These are phyloP conservation scores for Suillus brevipes DNA, from an alignment of 768 basidiomycete genomes.

Conservation along the genomic window DNA sequence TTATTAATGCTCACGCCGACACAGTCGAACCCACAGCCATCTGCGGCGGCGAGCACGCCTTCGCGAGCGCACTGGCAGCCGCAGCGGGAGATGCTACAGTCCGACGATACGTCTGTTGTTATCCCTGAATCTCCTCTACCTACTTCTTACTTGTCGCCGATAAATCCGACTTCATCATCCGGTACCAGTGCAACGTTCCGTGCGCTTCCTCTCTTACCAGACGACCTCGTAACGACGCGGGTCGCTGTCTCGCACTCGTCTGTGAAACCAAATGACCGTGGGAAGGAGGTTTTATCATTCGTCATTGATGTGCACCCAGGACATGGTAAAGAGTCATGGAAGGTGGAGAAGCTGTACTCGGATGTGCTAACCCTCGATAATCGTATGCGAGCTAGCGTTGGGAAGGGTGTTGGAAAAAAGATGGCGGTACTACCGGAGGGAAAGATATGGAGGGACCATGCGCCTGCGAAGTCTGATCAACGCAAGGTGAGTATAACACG, in stretches of 20 bases:
- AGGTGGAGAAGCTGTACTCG: conserved; percentile 90
- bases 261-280: conserved; percentile 85
- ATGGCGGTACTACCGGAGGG: conserved; percentile 86
- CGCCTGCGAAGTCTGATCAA: conserved; percentile 95
- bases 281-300: conserved; percentile 92
- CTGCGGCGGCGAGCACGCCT: conserved; percentile 7
- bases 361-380: conserved; percentile 90
- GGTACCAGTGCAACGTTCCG: conserved; percentile 53
- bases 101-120: conserved; percentile 16
- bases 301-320: conserved; percentile 74
- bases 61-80: conserved; percentile 27
- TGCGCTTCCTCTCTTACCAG: conserved; percentile 65
- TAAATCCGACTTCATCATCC: conserved; percentile 24
- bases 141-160: conserved; percentile 32
- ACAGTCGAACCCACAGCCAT: conserved; percentile 24
- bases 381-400: conserved; percentile 56
- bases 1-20: conserved; percentile 14
- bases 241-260: conserved; percentile 77
- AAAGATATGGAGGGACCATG: conserved; percentile 94
- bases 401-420: conserved; percentile 73
- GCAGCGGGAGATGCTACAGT: conserved; percentile 23
- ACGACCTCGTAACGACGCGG: conserved; percentile 72
- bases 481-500: conserved; percentile 66
- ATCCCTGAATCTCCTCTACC: conserved; percentile 31
- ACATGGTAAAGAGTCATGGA: conserved; percentile 71